These are phyloP conservation scores for Mycena pura DNA, from an alignment of 768 basidiomycete species.

Conservation along the genomic window DNA sequence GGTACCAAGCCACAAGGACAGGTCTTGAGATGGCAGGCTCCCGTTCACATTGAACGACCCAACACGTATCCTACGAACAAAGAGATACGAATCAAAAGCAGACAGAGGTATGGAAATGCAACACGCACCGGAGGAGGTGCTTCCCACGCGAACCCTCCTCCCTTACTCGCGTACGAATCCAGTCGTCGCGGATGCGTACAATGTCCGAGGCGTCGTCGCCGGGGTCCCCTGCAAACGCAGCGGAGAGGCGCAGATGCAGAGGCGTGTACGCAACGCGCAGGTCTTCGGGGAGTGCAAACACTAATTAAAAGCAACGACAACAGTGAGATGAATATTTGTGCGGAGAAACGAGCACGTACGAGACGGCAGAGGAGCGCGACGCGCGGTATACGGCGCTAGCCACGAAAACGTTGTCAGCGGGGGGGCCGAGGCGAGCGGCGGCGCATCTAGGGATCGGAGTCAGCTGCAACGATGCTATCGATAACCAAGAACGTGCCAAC, in stretches of 20 bases:
- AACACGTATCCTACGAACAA: constrained; percentile 58
- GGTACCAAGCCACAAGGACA: constrained; percentile 68
- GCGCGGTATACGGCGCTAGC: constrained; percentile 51
- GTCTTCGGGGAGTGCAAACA: constrained; percentile 56
- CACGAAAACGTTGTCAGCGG: constrained; percentile 49
- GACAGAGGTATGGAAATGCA: not conserved
- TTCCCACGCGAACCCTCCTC: constrained; percentile 41
- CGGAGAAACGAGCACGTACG: constrained; percentile 32
- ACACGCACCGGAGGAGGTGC: constrained; percentile 38
- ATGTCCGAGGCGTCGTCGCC: constrained; percentile 69
- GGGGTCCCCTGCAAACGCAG: constrained; percentile 64
- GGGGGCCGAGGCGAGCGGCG: constrained; percentile 32
- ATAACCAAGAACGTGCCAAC: constrained; percentile 44
- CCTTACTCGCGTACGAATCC: constrained; percentile 58
- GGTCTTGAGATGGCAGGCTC: constrained; percentile 72
- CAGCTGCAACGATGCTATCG: no score
- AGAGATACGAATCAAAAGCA: not conserved
- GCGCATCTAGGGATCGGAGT: constrained; percentile 11
- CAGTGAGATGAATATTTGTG: constrained; percentile 24
- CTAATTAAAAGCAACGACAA: constrained; percentile 21
- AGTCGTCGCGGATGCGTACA: constrained; percentile 64
- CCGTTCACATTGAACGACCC: constrained; percentile 91
- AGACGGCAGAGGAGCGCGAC: constrained; percentile 31
- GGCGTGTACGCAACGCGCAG: constrained; percentile 57
- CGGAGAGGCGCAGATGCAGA: constrained; percentile 61